Evolutionary conservation across 257 asterid species (phyloP), one percentile per base, ranked within the genome.

Genomic region (Fraxinus anomala): DNA sequence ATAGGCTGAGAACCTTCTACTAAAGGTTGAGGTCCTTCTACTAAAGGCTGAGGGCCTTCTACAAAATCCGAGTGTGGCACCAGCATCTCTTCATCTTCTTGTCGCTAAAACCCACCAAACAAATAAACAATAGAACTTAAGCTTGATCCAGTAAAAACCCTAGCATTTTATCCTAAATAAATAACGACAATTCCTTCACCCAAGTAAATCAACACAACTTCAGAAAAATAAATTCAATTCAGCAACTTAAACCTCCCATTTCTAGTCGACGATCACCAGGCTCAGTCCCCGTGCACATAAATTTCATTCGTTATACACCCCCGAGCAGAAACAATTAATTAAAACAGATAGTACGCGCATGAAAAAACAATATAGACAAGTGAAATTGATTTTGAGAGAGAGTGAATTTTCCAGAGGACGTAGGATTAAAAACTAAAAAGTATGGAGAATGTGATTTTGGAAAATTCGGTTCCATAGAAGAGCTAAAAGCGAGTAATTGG

Each of bases 1-100:
- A 91, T 89, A 1, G 97, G 97, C 90, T 84, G 97, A 37, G 98
- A 96, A 21, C 97, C 97, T 89, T 94, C 97, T 12, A 89, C 95
- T 73, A 90, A 68, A 11, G 91, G 94, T 77, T 90, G 97, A 80
- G 97, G 97, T 33, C 36, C 36, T 82, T 93, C 93, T 5, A 88
- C 95, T 73, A 91, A 69, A 9, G 92, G 94, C 80, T 90, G 97
- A 80, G 97, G 97, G 40, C 96, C 98, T 82, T 93, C 93, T 2
- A 88, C 96, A 44, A 88, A 73, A 76, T 91, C 97, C 56, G 98
- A 77, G 82, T 84, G 97, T 0, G 97, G 98, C 76, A 92, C 97
- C 54, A 94, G 87, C 97, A 91, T 94, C 89, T 92, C 98, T 82
- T 94, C 97, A 54, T 94, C 97, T 81, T 89, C 98, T 79, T 89